Percentiles rank a stretch among this genome's conserved stretches.
Conservation (phyloP, 257 asterid genomes). For the Parsonsia alboflavescens region DNA sequence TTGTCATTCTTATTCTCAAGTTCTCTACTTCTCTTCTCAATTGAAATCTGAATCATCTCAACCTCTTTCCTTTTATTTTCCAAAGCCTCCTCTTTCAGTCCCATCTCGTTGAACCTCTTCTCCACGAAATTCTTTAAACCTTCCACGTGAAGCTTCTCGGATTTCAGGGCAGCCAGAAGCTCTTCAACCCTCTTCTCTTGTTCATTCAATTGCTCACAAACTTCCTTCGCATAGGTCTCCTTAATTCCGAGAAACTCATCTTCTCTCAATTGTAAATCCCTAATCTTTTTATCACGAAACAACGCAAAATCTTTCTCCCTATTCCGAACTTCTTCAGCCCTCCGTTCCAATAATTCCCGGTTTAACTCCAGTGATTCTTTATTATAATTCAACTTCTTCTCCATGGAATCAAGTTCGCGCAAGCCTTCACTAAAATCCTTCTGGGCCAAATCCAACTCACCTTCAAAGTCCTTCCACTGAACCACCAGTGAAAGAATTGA, state of each 20-base stretch:
- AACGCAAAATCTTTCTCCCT: slow-evolving; percentile 17
- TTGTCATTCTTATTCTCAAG: slow-evolving; percentile 22
- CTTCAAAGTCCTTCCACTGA: slow-evolving; percentile 16
- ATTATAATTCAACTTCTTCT: slow-evolving; percentile 12
- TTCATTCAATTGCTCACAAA: slow-evolving; percentile 17
- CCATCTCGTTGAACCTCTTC: slow-evolving; percentile 11
- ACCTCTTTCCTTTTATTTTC: slow-evolving; percentile 19
- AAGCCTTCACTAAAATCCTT: slow-evolving; percentile 3
- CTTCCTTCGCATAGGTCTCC: slow-evolving; percentile 7
- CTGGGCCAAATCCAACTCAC: slow-evolving; percentile 1
- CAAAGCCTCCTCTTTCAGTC: slow-evolving; percentile 4
- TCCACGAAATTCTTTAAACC: not conserved
- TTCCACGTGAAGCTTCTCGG: slow-evolving; percentile 1
- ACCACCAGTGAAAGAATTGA: slow-evolving; percentile 6
- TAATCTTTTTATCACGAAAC: not conserved
- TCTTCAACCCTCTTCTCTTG: slow-evolving; percentile 18
- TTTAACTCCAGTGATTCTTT: slow-evolving; percentile 15
- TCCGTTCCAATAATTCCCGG: slow-evolving; percentile 9
- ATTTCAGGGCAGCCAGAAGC: slow-evolving; percentile 3
- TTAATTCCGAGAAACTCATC: not conserved
- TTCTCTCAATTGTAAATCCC: slow-evolving; percentile 6
- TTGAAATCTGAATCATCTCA: slow-evolving; percentile 16
- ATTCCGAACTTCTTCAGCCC: slow-evolving; percentile 3
- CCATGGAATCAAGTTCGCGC: slow-evolving; percentile 11
- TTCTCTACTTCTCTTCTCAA: slow-evolving; percentile 24